These are phyloP conservation scores for Zoysia pacifica DNA, from an alignment of 176 grass and related monocot species.

Conservation along the genomic window DNA sequence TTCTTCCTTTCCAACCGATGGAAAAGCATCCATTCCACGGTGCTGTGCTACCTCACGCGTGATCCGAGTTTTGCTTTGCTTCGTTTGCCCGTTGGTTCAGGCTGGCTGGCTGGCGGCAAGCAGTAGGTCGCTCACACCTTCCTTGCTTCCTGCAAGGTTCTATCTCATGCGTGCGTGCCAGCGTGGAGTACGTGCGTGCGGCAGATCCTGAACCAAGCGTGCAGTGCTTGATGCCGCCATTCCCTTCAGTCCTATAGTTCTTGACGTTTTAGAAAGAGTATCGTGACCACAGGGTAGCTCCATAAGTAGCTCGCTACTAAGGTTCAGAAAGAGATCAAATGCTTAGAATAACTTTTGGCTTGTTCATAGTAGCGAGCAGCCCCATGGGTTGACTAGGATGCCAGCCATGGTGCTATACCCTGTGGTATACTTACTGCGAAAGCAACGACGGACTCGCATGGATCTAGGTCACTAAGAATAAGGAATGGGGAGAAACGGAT, in stretches of 20 bases:
- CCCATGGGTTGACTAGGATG: not conserved
- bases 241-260: no score
- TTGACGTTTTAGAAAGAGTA: no score
- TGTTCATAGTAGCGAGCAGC: not conserved
- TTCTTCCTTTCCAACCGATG: constrained; percentile 19
- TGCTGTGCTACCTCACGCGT: not conserved
- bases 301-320: no score
- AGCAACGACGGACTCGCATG: not conserved
- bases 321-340: not conserved
- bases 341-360: not conserved
- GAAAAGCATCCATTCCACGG: not conserved
- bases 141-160: no score
- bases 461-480: not conserved
- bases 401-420: not conserved
- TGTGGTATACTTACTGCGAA: not conserved
- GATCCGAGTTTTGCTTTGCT: not conserved
- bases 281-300: no score
- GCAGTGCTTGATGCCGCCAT: no score
- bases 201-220: no score
- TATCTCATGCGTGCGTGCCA: no score
- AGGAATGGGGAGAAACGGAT: no score
- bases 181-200: no score
- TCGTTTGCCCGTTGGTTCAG: no score
- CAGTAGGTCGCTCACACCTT: not conserved
- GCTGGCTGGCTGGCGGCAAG: not conserved